Conservation (phyloP, 208 protist species). For the Trypanosoma mega region DNA sequence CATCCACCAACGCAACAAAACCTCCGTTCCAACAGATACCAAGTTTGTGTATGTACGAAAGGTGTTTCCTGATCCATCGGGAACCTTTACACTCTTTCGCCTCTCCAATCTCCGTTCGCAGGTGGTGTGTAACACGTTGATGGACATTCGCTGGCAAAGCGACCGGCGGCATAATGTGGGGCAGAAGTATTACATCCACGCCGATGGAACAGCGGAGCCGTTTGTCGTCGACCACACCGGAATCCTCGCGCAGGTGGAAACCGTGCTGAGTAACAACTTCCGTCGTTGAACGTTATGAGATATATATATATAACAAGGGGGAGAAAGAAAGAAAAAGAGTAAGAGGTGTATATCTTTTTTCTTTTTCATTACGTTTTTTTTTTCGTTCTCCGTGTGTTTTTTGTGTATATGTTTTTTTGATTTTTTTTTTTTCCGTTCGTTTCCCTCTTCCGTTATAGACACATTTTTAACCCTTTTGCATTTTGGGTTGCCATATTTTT, state of each 20-base stretch:
- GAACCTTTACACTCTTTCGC: conserved; percentile 76
- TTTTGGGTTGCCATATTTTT: too few relatives aligned
- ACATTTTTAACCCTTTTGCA: too few relatives aligned
- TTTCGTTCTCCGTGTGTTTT: neutral
- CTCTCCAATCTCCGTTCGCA: conserved; percentile 89
- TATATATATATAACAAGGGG: conserved; percentile 1
- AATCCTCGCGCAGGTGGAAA: conserved; percentile 73
- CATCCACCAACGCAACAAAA: conserved; percentile 69
- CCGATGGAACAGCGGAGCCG: conserved; percentile 73
- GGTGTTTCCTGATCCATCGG: conserved; percentile 81
- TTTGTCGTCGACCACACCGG: conserved; percentile 83
- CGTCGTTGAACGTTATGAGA: conserved; percentile 30
- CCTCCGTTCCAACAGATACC: conserved; percentile 66
- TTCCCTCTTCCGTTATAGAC: neutral
- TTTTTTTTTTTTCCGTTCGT: neutral
- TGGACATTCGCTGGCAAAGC: conserved; percentile 90
- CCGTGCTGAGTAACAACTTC: conserved; percentile 80
- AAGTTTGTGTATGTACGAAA: conserved; percentile 90
- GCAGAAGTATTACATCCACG: conserved; percentile 87
- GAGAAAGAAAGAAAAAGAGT: neutral
- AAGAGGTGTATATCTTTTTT: neutral
- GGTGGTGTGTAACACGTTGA: conserved; percentile 76
- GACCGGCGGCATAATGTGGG: conserved; percentile 83
- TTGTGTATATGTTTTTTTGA: neutral
- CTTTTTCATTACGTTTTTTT: neutral